Base-by-base conservation (phyloP, 1,139 yeast genomes). In the Taiozyma sp. region DNA sequence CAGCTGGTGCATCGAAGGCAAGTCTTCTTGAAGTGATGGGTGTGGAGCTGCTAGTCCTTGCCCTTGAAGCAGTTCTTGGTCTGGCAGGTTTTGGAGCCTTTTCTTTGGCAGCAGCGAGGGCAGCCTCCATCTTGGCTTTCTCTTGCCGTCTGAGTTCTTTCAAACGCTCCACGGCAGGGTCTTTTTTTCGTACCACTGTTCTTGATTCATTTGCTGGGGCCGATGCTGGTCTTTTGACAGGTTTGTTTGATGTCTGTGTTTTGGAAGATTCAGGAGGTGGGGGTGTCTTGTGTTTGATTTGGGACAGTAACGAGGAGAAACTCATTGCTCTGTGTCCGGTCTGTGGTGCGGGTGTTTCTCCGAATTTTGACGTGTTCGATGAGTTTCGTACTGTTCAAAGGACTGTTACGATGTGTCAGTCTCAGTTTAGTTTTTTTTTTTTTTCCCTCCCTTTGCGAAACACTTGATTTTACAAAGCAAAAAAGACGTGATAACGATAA, bases 91-190 rank as follows among this genome's bases (percentile, higher is more conserved):
- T 30, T 2, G 28, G 9, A 9, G 26, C 13, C 16, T 44, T 34
- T 24, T 30, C 30, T 28, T 34, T 28, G 21, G 26, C 48, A 42
- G 53, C 53, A 34, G 58, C 48, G 28, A 46, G 46, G 14, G 54
- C 39, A 44, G 52, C 49, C n/a, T 73, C 76, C 52, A 74, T 76
- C 56, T 74, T 72, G 47, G 76, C 76, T 44, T 64, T 70, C 59
- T 85, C 89, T 42, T 73, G 65, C 54, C 81, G 72, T 62, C 91
- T 70, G 5, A 82, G 80, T 55, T 83, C 90, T 58, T 85, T 85
- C 42, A 85, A 69, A 52, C 83, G 68, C 41, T 79, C 81, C 7
- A 70, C 72, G 5, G 75, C 75, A 9, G 75, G 76, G 51, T 72
- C 76, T 10, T 66, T 62, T n/a, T 63, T 63, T 26, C 68, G 39